Evolutionary conservation across 2,329 filamentous ascomycete genomes (phyloP), one percentile per base, ranked within the genome.

Genomic region (Penicillium palitans): DNA sequence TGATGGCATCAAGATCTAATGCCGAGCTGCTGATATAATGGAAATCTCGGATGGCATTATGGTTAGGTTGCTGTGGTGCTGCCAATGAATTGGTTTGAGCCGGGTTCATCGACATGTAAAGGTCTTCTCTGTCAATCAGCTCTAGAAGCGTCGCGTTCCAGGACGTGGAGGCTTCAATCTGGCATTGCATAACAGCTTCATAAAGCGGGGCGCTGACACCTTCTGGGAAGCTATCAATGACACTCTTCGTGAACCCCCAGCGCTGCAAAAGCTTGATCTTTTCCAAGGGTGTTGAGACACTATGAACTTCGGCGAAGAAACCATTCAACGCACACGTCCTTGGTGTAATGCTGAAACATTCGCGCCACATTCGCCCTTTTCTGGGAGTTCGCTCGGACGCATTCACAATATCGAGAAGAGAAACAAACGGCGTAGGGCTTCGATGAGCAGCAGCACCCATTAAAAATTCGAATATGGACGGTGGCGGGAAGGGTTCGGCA

Each of bases 141-240:
- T 87, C 82, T 15, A 97, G 81, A 6, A 96, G 78, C 1, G 85
- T 82, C 42, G 82, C 82, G 15, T 84, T 81, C 92, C 93, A 98
- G 1, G 83, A 84, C 0, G 87, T 83, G 10, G 92, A 90, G 19
- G 93, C 93, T 59, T 86, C 84, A n/a, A 87, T 84, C 72, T 96
- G 93, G 64, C 91, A 96, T 62, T 86, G 83, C n/a, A 88, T 84
- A 41, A 98, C 91, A 6, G 89, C 87, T 76, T 98, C 93, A 70
- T 89, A 88, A 15, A 98, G 80, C 0, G 90, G 89, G 2, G 88
- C 85, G 54, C 90, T 83, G n/a, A 97, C 81, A 27, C 90, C 87
- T 73, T 96, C 91, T 2, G 95, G 93, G 1, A 98, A 79, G 0
- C 90, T 92, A 62, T 96, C 90, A 17, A 98, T 82, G 49, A 93